Conservation (phyloP, 139 green algal species). For the Nannochloris sp. region DNA sequence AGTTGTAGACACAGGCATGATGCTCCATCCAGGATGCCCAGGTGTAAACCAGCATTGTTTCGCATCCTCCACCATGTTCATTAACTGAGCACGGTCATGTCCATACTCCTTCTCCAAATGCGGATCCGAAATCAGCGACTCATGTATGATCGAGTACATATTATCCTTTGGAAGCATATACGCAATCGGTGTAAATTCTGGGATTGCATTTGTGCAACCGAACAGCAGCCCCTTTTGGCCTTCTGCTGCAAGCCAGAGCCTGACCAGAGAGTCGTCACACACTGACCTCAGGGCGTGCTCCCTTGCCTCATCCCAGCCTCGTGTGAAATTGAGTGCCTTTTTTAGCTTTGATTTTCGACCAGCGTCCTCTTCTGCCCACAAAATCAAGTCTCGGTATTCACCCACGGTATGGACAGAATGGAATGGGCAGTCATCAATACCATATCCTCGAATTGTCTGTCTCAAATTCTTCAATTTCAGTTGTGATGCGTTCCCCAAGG, state of each 20-base stretch:
- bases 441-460: slow-evolving; percentile 8
- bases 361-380: slow-evolving; percentile 11
- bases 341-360: background rate
- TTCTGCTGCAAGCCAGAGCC: slow-evolving; percentile 70
- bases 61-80: background rate
- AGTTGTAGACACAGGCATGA: background rate
- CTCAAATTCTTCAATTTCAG: slow-evolving; percentile 29
- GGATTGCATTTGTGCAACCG: slow-evolving; percentile 13
- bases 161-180: too few relatives aligned
- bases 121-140: too few relatives aligned
- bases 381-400: slow-evolving; percentile 19
- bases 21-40: background rate
- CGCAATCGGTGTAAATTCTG: background rate
- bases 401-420: slow-evolving; percentile 16
- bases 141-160: too few relatives aligned
- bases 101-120: background rate
- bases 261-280: slow-evolving; percentile 70
- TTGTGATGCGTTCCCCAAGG: slow-evolving; percentile 41
- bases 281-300: slow-evolving; percentile 56
- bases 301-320: slow-evolving; percentile 28
- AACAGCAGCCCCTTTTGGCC: slow-evolving; percentile 27
- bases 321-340: slow-evolving; percentile 28
- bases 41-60: background rate
- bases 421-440: slow-evolving; percentile 11
- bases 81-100: background rate